Evolutionary conservation across 768 basidiomycete genomes (phyloP), one percentile per base, ranked within the genome.

Genomic region (Ramaria rubella): DNA sequence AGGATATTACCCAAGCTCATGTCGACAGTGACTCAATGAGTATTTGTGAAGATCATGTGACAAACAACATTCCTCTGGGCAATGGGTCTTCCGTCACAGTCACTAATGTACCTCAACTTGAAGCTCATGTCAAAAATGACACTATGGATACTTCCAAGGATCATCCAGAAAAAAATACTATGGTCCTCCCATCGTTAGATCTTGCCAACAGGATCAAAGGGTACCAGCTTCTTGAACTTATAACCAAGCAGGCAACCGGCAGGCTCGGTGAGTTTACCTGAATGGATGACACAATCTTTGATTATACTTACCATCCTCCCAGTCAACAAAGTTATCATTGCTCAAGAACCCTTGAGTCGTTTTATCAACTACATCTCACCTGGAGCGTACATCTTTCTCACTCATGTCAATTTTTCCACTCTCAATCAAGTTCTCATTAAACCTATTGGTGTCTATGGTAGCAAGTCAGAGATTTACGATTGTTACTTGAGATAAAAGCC

Each of bases 261-360:
- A 79, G 81, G 1, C 70, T 81, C 5, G 82, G 82, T 81, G 60
- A 56, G 69, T 54, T 38, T n/a, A n/a, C 11, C 5, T 17, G 40
- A 42, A 7, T 42, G 2, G 46, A n/a, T 38, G 36, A 38, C 36
- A 38, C 44, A 2, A 4, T 19, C 33, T 53, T 11, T 33, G 17
- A 6, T 36, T 26, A n/a, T n/a, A n/a, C n/a, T n/a, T n/a, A n/a
- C n/a, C n/a, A n/a, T n/a, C n/a, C n/a, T 8, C 21, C 17, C 58
- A 82, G 82, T 82, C 36, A 81, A 83, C 61, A 85, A 85, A 62
- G 75, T 85, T 30, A 77, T 85, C 64, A 85, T 85, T 27, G 70
- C 72, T 1, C 80, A 82, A 63, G 68, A 73, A 2, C 76, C 79
- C 2, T 67, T 85, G 12, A 67, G 69, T 58, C 59, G 68, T 2